Evolutionary conservation across 306 rosid genomes (phyloP).

Genomic region (Castanea mollissima): DNA sequence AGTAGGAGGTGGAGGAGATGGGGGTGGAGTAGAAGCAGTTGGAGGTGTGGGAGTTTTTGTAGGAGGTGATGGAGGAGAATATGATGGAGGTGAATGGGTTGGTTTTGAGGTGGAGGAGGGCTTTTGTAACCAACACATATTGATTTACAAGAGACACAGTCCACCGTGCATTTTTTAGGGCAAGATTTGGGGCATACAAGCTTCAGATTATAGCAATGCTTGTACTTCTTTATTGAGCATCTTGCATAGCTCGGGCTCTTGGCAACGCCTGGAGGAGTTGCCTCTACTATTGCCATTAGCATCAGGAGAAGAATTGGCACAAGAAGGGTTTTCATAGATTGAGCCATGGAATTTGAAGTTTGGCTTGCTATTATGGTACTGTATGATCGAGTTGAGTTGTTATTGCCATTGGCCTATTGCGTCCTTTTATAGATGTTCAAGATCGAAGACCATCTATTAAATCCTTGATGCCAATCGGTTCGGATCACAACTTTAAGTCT

Average conservation of each 20-base stretch:
- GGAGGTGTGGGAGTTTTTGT: too few relatives aligned
- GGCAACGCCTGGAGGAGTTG: conserved; percentile 49
- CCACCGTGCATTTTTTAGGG: conserved; percentile 47
- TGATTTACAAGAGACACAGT: conserved; percentile 57
- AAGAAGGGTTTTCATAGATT: not conserved
- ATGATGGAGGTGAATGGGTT: too few relatives aligned
- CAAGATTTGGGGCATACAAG: conserved; percentile 68
- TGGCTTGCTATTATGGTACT: too few relatives aligned
- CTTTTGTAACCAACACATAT: conserved; percentile 25
- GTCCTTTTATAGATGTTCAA: conserved; percentile 34
- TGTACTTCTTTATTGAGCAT: conserved; percentile 45
- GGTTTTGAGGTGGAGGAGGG: conserved; percentile 18
- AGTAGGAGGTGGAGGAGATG: too few relatives aligned
- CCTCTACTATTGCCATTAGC: conserved; percentile 21
- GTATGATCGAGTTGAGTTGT: too few relatives aligned
- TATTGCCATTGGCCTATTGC: too few relatives aligned
- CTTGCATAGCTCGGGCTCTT: conserved; percentile 45
- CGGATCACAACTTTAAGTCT: too few relatives aligned
- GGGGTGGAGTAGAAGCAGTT: too few relatives aligned
- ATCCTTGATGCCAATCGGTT: not conserved
- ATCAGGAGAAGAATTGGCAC: conserved; percentile 14
- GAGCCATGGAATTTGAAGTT: conserved; percentile 17
- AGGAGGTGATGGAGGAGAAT: too few relatives aligned
- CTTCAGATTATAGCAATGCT: conserved; percentile 48
- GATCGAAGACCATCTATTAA: not conserved